Evolutionary conservation across 2,329 filamentous ascomycete genomes (phyloP).

Genomic region (Fusarium euwallaceae): DNA sequence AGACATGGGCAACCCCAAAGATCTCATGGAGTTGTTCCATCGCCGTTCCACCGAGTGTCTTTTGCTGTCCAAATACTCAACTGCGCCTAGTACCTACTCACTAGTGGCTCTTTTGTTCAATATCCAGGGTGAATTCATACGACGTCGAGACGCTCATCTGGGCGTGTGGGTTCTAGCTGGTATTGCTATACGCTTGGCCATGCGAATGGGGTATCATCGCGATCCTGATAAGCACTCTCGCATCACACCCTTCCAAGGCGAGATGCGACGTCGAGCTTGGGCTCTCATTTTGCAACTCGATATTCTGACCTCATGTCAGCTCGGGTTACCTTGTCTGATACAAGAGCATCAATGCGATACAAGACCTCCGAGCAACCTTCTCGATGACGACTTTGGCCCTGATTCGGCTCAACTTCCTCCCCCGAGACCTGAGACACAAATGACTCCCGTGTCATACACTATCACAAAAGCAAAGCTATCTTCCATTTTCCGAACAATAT

Average conservation of each 20-base stretch:
- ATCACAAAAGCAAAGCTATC: slow-evolving; percentile 5
- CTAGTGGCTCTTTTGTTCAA: slow-evolving; percentile 34
- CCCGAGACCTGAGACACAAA: slow-evolving; percentile 20
- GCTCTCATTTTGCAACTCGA: slow-evolving; percentile 30
- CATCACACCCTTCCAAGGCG: slow-evolving; percentile 29
- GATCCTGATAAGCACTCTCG: slow-evolving; percentile 23
- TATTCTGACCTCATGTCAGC: slow-evolving; percentile 26
- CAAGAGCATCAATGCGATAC: slow-evolving; percentile 34
- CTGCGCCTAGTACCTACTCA: background rate
- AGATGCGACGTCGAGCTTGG: slow-evolving; percentile 39
- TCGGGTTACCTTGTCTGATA: slow-evolving; percentile 30
- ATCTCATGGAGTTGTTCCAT: slow-evolving; percentile 24
- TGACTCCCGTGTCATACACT: slow-evolving; percentile 24
- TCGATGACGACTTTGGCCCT: slow-evolving; percentile 30
- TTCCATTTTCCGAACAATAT: slow-evolving; percentile 29
- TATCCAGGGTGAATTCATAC: slow-evolving; percentile 30
- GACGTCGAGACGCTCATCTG: slow-evolving; percentile 26
- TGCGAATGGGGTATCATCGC: slow-evolving; percentile 41
- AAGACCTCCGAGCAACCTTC: slow-evolving; percentile 18
- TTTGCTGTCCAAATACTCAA: slow-evolving; percentile 30
- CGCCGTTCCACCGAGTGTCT: slow-evolving; percentile 35
- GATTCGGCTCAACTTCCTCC: slow-evolving; percentile 20
- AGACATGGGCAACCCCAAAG: slow-evolving; percentile 18
- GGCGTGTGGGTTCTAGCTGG: slow-evolving; percentile 32
- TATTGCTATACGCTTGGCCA: slow-evolving; percentile 26